phyloP scores from a whole-genome alignment of 2,329 filamentous ascomycete species.

The Keithomyces neogunnii region DNA sequence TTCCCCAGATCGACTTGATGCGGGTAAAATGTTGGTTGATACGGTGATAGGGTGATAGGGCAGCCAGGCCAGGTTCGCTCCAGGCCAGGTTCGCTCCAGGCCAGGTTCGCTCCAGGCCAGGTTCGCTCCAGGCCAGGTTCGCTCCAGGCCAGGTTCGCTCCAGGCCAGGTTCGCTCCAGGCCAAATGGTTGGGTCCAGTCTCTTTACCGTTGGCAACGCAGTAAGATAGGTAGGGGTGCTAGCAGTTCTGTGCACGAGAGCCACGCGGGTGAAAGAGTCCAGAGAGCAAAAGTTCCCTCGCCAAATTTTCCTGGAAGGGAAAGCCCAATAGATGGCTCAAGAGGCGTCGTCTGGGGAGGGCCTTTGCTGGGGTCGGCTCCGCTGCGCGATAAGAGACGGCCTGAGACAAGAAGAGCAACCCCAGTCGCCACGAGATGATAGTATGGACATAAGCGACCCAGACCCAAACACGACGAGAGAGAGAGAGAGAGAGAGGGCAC shows the following conservation, averaged over 20 bases:
- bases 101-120: background rate
- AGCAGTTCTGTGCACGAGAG: conserved; percentile 19
- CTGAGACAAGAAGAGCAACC: background rate
- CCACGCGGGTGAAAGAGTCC: conserved; percentile 24
- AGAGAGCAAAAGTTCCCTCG: conserved; percentile 32
- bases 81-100: background rate
- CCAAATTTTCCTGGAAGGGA: conserved; percentile 26
- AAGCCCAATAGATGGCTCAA: conserved; percentile 23
- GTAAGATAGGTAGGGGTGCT: background rate
- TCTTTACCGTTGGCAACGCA: conserved; percentile 2
- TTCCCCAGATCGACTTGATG: conserved; percentile 14
- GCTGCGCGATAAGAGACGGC: conserved; percentile 8
- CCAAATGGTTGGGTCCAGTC: conserved; percentile 6
- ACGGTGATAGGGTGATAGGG: conserved; percentile 8
- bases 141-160: background rate
- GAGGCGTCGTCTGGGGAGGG: conserved; percentile 14
- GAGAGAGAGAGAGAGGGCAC: conserved; percentile 1
- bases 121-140: too few relatives aligned
- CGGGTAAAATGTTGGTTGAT: conserved; percentile 7
- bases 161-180: background rate
- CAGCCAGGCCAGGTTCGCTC: background rate
- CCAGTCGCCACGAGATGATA: background rate
- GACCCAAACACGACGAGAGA: conserved; percentile 48
- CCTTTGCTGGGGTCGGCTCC: conserved; percentile 12
- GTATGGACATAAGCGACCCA: conserved; percentile 25